Evolutionary conservation across 2,329 filamentous ascomycete genomes (phyloP).

Genomic region (Coniochaeta sp.): DNA sequence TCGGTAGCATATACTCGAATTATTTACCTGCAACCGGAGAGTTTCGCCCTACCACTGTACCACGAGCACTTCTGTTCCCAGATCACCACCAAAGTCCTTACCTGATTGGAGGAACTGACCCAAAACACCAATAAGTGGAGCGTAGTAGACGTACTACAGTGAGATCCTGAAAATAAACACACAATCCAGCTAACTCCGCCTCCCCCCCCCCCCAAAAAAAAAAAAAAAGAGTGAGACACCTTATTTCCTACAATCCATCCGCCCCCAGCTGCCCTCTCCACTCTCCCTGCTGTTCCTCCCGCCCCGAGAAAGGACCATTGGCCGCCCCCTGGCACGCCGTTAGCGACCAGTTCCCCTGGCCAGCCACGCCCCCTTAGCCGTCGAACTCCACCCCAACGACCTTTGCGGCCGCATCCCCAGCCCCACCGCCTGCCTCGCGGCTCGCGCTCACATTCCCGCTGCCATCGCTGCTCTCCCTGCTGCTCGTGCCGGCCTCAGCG

Average conservation of each 20-base stretch:
- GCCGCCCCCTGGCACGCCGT: not conserved
- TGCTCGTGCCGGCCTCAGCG: constrained; percentile 51
- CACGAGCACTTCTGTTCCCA: not conserved
- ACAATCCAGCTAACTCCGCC: not conserved
- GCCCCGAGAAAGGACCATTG: constrained; percentile 4
- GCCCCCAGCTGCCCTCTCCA: not conserved
- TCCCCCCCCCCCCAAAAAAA: no score
- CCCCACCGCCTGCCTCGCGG: constrained; percentile 20
- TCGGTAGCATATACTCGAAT: not conserved
- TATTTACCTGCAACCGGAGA: not conserved
- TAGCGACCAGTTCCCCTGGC: not conserved
- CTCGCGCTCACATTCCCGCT: not conserved
- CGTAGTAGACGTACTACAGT: not conserved
- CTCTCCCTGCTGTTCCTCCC: constrained; percentile 11
- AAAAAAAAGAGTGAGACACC: not conserved
- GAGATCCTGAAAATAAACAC: not conserved
- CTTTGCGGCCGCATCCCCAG: constrained; percentile 12
- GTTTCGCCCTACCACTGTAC: not conserved
- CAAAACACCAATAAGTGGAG: not conserved
- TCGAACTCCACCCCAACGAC: constrained; percentile 20
- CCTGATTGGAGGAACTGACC: not conserved
- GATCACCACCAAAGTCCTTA: not conserved
- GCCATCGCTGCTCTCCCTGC: not conserved
- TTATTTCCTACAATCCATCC: not conserved
- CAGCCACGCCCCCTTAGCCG: constrained; percentile 11